Conservation (phyloP, 2,329 filamentous ascomycete genomes). For the Helotiales sp. region DNA sequence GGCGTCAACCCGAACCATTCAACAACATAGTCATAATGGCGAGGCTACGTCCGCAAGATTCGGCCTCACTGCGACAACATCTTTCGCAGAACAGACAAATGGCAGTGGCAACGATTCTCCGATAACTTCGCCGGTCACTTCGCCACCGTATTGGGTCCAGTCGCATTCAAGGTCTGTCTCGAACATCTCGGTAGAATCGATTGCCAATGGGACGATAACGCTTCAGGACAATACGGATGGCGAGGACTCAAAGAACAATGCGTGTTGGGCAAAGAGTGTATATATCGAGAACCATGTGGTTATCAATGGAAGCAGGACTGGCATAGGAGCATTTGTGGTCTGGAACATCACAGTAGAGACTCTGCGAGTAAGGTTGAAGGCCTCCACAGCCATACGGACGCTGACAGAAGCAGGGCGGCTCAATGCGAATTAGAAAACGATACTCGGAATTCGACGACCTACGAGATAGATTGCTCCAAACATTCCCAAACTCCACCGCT, state of each 20-base stretch:
- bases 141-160: conserved; percentile 43
- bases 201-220: conserved; percentile 56
- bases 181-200: conserved; percentile 48
- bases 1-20: conserved; percentile 23
- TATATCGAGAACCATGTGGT: conserved; percentile 57
- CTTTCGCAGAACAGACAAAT: background rate
- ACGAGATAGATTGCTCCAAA: conserved; percentile 68
- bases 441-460: conserved; percentile 95
- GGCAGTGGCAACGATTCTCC: conserved; percentile 18
- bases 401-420: conserved; percentile 50
- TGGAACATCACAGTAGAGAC: conserved; percentile 92
- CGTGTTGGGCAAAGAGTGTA: conserved; percentile 66
- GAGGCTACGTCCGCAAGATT: conserved; percentile 6
- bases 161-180: conserved; percentile 36
- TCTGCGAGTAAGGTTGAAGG: conserved; percentile 61
- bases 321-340: conserved; percentile 83
- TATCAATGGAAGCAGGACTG: conserved; percentile 40
- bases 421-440: conserved; percentile 65
- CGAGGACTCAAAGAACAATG: conserved; percentile 53
- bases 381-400: background rate
- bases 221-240: conserved; percentile 55
- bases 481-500: conserved; percentile 80
- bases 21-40: conserved; percentile 14
- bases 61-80: conserved; percentile 11
- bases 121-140: conserved; percentile 32